Evolutionary conservation across 257 asterid species (phyloP).

Genomic region (Echites panduratus): DNA sequence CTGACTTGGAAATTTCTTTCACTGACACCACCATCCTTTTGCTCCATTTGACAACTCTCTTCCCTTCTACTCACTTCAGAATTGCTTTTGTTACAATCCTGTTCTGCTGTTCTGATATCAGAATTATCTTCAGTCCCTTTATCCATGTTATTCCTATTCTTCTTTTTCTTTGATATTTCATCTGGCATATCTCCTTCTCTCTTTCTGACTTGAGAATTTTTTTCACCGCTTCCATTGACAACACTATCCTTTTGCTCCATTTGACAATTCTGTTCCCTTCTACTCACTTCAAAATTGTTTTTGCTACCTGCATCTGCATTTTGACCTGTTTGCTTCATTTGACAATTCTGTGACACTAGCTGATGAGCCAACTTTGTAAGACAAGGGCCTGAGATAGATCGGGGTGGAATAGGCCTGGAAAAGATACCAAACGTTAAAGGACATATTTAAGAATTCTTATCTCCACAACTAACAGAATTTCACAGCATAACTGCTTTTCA

Average conservation of each 20-base stretch:
- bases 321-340: neutral
- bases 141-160: neutral
- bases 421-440: constrained; percentile 9
- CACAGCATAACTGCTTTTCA: no score
- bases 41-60: neutral
- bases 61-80: constrained; percentile 4
- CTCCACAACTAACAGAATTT: no score
- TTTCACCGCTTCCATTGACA: neutral
- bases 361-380: constrained; percentile 30
- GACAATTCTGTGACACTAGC: constrained; percentile 21
- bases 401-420: constrained; percentile 33
- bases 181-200: neutral
- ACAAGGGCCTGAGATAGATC: constrained; percentile 29
- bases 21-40: neutral
- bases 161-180: neutral
- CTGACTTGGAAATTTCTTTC: neutral
- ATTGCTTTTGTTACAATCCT: neutral
- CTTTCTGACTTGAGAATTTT: neutral
- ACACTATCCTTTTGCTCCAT: neutral
- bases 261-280: constrained; percentile 6
- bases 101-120: neutral
- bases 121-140: neutral
- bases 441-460: neutral
- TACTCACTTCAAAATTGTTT: constrained; percentile 2
- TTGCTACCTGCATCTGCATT: neutral